Evolutionary conservation across 257 asterid genomes (phyloP).

Genomic region (Gardenia jasminoides): DNA sequence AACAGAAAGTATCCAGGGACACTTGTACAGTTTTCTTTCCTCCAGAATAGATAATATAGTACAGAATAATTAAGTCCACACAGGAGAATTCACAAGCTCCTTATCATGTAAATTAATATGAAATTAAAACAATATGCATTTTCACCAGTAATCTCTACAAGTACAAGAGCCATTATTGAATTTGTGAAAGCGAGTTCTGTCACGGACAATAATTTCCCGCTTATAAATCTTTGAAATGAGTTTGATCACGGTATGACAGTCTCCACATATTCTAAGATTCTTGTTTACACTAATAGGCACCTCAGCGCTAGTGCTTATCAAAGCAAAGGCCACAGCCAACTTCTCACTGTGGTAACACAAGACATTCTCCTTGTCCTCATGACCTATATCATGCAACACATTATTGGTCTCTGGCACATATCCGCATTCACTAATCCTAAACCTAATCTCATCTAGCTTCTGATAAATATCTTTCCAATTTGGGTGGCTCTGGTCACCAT

Average conservation of each 20-base stretch:
- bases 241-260: slow-evolving; percentile 84
- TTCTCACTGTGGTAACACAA: slow-evolving; percentile 86
- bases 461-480: slow-evolving; percentile 53
- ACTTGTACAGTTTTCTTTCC: not conserved
- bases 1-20: not conserved
- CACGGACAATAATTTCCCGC: slow-evolving; percentile 79
- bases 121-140: too few species aligned
- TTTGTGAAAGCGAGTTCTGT: slow-evolving; percentile 82
- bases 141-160: slow-evolving; percentile 82
- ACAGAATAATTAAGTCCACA: not conserved
- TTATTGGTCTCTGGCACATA: slow-evolving; percentile 69
- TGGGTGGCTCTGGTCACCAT: slow-evolving; percentile 65
- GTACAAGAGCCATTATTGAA: slow-evolving; percentile 75
- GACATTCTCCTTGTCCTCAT: slow-evolving; percentile 89
- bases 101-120: not conserved
- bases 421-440: slow-evolving; percentile 55
- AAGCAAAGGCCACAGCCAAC: slow-evolving; percentile 79
- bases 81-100: not conserved
- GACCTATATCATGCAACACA: slow-evolving; percentile 87
- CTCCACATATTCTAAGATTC: slow-evolving; percentile 95
- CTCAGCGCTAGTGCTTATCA: slow-evolving; percentile 54
- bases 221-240: slow-evolving; percentile 61
- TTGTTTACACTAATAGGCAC: slow-evolving; percentile 62
- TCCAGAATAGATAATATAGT: not conserved
- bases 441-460: slow-evolving; percentile 69